Conservation (phyloP, 2,329 filamentous ascomycete genomes). For the Clonostachys solani region DNA sequence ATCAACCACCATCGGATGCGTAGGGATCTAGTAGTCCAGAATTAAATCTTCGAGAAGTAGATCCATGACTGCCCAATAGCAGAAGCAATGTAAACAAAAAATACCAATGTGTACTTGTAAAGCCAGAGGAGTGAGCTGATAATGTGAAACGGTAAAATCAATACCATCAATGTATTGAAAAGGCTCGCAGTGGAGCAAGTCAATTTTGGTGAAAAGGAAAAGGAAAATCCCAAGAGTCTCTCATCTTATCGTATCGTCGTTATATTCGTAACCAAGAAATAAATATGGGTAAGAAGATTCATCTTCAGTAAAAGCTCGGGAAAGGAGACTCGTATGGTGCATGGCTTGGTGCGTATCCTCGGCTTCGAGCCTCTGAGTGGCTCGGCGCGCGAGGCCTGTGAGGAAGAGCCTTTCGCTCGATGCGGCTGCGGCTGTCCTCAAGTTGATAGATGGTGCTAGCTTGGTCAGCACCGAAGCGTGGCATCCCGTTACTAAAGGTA, state of each 20-base stretch:
- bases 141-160: slow-evolving; percentile 6
- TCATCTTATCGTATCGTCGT: slow-evolving; percentile 1
- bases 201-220: neutral
- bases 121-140: slow-evolving; percentile 9
- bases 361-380: slow-evolving; percentile 39
- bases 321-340: slow-evolving; percentile 13
- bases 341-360: slow-evolving; percentile 21
- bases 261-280: slow-evolving; percentile 6
- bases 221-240: no score
- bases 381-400: slow-evolving; percentile 42
- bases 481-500: slow-evolving; percentile 37
- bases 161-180: neutral
- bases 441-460: slow-evolving; percentile 41
- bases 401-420: slow-evolving; percentile 36
- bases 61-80: neutral
- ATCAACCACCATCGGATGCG: no score
- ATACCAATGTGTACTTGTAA: slow-evolving; percentile 4
- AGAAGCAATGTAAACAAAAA: slow-evolving; percentile 3
- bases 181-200: neutral
- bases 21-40: neutral
- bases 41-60: neutral
- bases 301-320: slow-evolving; percentile 2
- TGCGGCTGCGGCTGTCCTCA: slow-evolving; percentile 40
- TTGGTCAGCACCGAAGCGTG: slow-evolving; percentile 44
- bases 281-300: neutral